Conservation (phyloP, 805 yeast species). For the Starmerella riodocensis region DNA sequence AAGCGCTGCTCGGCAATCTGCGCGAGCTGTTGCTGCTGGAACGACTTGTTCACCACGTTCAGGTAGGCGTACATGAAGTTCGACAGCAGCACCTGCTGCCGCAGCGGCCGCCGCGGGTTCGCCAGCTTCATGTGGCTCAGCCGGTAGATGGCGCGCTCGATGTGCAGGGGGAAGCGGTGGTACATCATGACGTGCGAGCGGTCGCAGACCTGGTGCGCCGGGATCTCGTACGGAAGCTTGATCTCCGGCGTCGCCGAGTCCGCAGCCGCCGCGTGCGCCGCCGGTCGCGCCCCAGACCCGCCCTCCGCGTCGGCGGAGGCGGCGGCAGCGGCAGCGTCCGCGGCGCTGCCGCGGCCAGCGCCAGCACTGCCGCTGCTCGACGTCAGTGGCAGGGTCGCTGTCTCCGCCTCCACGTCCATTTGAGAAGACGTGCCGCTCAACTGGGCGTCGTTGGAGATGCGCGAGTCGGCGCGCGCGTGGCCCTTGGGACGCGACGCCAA, state of each 20-base stretch:
- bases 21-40: slow-evolving; percentile 27
- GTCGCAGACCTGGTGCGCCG: slow-evolving; percentile 28
- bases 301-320: no score
- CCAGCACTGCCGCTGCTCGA: no score
- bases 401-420: no score
- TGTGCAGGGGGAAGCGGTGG: slow-evolving; percentile 77
- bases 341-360: no score
- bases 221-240: slow-evolving; percentile 28
- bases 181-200: slow-evolving; percentile 28
- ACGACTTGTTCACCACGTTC: slow-evolving; percentile 79
- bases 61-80: slow-evolving; percentile 96
- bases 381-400: no score
- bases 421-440: no score
- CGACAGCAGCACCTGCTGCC: slow-evolving; percentile 84
- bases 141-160: slow-evolving; percentile 89
- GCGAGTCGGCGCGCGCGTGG: slow-evolving; percentile 12
- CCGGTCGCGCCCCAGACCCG: no score
- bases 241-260: slow-evolving; percentile 9
- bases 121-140: slow-evolving; percentile 86
- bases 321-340: no score
- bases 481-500: slow-evolving; percentile 4
- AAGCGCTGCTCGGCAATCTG: slow-evolving; percentile 13
- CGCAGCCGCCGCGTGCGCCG: not conserved
- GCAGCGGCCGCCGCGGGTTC: slow-evolving; percentile 77
- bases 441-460: slow-evolving; percentile 9